Evolutionary conservation across 2,329 filamentous ascomycete species (phyloP).

Genomic region (Aaosphaeria pasadenensis): DNA sequence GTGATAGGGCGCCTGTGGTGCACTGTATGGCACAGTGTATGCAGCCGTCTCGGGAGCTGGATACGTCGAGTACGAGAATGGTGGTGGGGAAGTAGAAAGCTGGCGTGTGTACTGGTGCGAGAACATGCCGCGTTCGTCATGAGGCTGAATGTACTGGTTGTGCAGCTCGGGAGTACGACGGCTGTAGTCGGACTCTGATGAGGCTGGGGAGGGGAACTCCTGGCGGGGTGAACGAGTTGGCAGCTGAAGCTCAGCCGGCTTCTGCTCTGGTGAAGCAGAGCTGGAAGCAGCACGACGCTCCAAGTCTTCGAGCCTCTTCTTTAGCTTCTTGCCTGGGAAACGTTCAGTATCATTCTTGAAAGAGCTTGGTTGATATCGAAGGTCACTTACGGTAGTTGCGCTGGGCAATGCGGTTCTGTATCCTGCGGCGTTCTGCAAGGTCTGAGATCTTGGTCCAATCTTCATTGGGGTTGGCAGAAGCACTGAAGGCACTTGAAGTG

Average conservation of each 20-base stretch:
- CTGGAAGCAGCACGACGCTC: slow-evolving; percentile 71
- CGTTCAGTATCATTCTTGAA: slow-evolving; percentile 16
- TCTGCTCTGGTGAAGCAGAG: slow-evolving; percentile 58
- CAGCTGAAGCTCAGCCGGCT: slow-evolving; percentile 52
- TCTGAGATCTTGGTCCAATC: slow-evolving; percentile 99
- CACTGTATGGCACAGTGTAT: slow-evolving; percentile 55
- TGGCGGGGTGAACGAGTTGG: slow-evolving; percentile 34
- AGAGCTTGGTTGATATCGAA: not conserved
- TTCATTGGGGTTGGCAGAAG: slow-evolving; percentile 91
- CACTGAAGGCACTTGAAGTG: slow-evolving; percentile 92
- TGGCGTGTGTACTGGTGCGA: slow-evolving; percentile 64
- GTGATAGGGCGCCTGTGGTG: slow-evolving; percentile 35
- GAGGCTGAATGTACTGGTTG: slow-evolving; percentile 50
- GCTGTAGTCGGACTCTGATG: slow-evolving; percentile 29
- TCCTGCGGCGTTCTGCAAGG: slow-evolving; percentile 86
- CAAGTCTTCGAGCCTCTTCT: slow-evolving; percentile 82
- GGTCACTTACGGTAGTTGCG: slow-evolving; percentile 84
- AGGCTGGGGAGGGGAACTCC: slow-evolving; percentile 35
- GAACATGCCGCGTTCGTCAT: slow-evolving; percentile 66
- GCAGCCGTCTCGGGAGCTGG: slow-evolving; percentile 63
- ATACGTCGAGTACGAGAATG: slow-evolving; percentile 66
- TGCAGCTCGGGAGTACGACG: slow-evolving; percentile 36
- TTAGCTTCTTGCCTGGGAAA: slow-evolving; percentile 78
- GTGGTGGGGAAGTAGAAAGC: slow-evolving; percentile 68
- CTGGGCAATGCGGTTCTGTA: slow-evolving; percentile 97